Evolutionary conservation across 1,139 yeast species (phyloP), one percentile per base, ranked within the genome.

Genomic region (Candida tetrigidarum): DNA sequence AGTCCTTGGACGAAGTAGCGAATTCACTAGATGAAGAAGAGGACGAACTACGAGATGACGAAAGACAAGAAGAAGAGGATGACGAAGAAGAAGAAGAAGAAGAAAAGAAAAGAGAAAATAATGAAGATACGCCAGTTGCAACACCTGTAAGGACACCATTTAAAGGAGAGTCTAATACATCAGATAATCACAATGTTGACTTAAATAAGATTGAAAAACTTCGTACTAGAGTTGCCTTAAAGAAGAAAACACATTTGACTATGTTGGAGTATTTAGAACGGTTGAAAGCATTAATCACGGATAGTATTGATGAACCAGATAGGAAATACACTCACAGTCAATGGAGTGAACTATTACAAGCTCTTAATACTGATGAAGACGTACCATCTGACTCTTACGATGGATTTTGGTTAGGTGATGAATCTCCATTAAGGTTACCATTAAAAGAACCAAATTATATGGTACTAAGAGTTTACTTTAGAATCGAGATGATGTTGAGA

Each of bases 341-440:
- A 58, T 71, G 60, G 77, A 61, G 46, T 54, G 69, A 40, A 46
- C 59, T 64, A 9, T 46, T 66, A 12, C 45, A 45, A 2, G 50
- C 50, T n/a, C 44, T 62, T 19, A 50, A 45, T 23, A 41, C 42
- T 11, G 37, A 37, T 20, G 39, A 33, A 11, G 9, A 11, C 2
- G 12, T 19, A 6, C 11, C 14, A 4, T 5, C 4, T 9, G 35
- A 29, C 5, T 14, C 20, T 19, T 29, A 26, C 18, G 46, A 37
- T 41, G 50, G 50, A 15, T 58, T 46, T 38, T 84, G 91, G 91
- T 54, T 84, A 2, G 71, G 84, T 6, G 82, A 81, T 3, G 58
- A 63, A 3, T 83, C 91, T 1, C 96, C 96, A 0, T 62, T 86
- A 29, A 67, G 86, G 38, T 78, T 77, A 42, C 93, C 93, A 0